Evolutionary conservation across 2,329 filamentous ascomycete genomes (phyloP).

Genomic region (Apiospora arundinis): DNA sequence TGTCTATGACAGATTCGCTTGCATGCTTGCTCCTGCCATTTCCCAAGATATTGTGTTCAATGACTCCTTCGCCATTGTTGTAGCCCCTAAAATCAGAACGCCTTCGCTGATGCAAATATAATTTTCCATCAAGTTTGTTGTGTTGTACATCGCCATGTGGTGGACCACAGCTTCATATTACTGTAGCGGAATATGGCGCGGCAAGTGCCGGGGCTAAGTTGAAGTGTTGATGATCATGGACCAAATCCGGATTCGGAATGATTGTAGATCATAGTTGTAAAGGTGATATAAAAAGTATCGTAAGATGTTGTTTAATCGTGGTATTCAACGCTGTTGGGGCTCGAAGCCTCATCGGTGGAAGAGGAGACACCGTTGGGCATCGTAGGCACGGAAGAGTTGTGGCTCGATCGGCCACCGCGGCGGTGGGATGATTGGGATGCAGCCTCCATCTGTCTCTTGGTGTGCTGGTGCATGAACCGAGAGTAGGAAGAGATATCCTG

Average conservation of each 20-base stretch:
- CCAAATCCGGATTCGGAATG: background rate
- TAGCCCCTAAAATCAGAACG: background rate
- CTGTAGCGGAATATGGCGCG: background rate
- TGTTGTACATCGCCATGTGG: background rate
- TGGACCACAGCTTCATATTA: background rate
- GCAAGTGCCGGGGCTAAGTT: background rate
- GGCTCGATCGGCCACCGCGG: constrained; percentile 31
- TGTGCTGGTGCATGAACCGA: constrained; percentile 68
- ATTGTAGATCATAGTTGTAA: background rate
- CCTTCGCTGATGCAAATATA: background rate
- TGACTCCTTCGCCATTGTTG: background rate
- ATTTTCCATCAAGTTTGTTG: background rate
- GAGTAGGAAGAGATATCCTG: constrained; percentile 53
- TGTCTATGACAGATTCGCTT: background rate
- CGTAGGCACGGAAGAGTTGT: constrained; percentile 26
- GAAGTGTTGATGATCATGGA: background rate
- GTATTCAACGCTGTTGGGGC: constrained; percentile 32
- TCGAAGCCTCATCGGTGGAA: constrained; percentile 23
- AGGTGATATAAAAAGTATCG: too few relatives aligned
- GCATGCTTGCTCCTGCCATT: background rate
- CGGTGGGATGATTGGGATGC: constrained; percentile 53
- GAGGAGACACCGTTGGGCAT: constrained; percentile 37
- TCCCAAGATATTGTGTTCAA: background rate
- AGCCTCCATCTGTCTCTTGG: constrained; percentile 69
- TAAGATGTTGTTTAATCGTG: constrained; percentile 32